Evolutionary conservation across 345 rosid genomes (phyloP), one percentile per base, ranked within the genome.

Genomic region (Noccaea caerulescens): DNA sequence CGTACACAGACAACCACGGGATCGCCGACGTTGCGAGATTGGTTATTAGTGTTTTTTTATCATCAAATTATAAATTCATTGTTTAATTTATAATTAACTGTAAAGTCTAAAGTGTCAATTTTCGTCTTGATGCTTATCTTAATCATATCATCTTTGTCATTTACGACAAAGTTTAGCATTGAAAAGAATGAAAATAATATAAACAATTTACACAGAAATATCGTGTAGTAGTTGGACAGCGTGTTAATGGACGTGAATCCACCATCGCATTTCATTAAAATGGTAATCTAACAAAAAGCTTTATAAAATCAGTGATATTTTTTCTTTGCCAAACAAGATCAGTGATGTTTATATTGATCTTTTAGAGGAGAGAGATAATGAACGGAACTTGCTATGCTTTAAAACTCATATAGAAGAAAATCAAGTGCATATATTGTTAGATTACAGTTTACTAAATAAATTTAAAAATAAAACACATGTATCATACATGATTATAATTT

Each of bases 181-280:
- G 12, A n/a, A 42, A 42, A 43, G 16, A 63, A 63, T 44, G 63
- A 54, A 63, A 33, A 3, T 20, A 39, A 18, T 43, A 63, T 63
- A 42, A 61, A 63, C 10, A 63, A 63, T n/a, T 43, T 3, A 23
- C 38, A 54, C 30, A 54, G 1, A 53, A 62, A 54, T 52, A 71
- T 61, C 60, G 4, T 3, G 69, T 54, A 54, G 76, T 63, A 53
- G 76, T 25, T 63, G 69, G 63, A 72, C 76, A 72, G 41, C 57
- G 63, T 72, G 76, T 23, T 62, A 6, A 23, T 54, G 33, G 56
- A 20, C 63, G 56, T 54, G 70, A 46, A 63, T 72, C 76, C 76
- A 72, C 76, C 51, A 61, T 61, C 37, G 8, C 68, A 71, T 71
- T 58, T 59, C 51, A 47, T 37, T 37, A 47, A 46, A 69, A 46